Base-by-base conservation (phyloP, 495 filamentous ascomycete species). In the Neurospora terricola region DNA sequence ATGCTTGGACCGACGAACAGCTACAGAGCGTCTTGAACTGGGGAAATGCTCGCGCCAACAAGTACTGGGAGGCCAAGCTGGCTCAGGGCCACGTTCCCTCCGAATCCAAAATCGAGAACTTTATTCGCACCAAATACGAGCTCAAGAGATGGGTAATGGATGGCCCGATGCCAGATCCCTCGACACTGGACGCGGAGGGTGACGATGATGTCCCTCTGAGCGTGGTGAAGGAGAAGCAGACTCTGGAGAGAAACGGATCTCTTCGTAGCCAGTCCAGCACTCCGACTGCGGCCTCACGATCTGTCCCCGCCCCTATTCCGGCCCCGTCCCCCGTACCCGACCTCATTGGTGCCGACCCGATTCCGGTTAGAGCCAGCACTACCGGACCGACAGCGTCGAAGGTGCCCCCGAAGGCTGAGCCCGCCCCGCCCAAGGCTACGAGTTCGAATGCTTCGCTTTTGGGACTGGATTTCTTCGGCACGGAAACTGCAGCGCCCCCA, bases 51-150 rank as follows among this genome's bases (percentile, higher is more conserved):
- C 90, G 93, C 80, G 96, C 96, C 36, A 99, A 99, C 83, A 97
- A 94, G 88, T 98, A 99, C 80, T 99, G 96, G 96, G 96, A 99
- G 81, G 90, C 93, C 37, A 98, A 98, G 82, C 81, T 99, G 77
- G 93, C 95, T 14, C 85, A 91, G 21, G 94, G 93, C 69, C 96
- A 99, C 80, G 89, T 94, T n/a, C 96, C 96, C 0, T 95, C 95
- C n/a, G 95, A 98, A 84, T 88, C 93, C 62, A 99, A 99, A 85
- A 98, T 99, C 75, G 96, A 98, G 86, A 99, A 98, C 82, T 99
- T 99, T 76, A 97, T 99, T 74, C 89, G 96, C 59, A 99, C 96
- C 42, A 99, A 99, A 82, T 99, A 99, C 81, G 96, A 99, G 77
- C 91, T 93, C 10, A 98, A 97, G 86, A 87, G 96, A 82, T 99